Conservation (phyloP, 208 protist genomes). For the Phytomonas sp. region DNA sequence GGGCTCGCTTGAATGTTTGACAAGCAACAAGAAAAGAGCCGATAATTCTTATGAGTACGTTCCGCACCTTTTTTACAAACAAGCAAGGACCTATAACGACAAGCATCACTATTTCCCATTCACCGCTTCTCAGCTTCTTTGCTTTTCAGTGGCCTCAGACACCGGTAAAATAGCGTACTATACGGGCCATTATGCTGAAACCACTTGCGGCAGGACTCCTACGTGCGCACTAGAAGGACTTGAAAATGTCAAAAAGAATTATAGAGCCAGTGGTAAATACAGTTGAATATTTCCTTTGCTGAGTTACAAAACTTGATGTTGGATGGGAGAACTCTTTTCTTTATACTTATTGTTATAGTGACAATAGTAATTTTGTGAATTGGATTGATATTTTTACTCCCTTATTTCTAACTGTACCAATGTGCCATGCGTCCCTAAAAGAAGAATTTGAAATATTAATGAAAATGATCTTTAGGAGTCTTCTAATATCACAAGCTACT, state of each 20-base stretch:
- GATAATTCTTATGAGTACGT: not conserved
- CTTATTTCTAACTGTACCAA: not conserved
- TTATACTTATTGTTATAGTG: not conserved
- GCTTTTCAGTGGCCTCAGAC: not conserved
- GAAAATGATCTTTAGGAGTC: not conserved
- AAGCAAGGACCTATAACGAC: too few relatives aligned
- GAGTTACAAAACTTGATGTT: not conserved
- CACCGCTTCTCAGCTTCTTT: not conserved
- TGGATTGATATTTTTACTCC: not conserved
- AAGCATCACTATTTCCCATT: not conserved
- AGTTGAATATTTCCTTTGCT: not conserved
- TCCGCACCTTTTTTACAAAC: too few relatives aligned
- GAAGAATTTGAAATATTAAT: not conserved
- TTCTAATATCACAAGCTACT: not conserved
- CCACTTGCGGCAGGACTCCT: not conserved
- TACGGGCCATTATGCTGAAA: not conserved
- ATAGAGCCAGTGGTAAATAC: not conserved
- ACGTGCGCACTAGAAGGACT: not conserved
- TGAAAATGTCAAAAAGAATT: not conserved
- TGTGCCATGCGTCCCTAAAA: not conserved
- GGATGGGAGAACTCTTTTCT: not conserved
- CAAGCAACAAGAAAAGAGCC: not conserved
- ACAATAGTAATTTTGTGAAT: conserved; percentile 3
- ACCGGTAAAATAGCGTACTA: not conserved
- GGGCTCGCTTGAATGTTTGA: not conserved